Evolutionary conservation across 2,329 filamentous ascomycete species (phyloP).

Genomic region (Chlorencoelia australis): DNA sequence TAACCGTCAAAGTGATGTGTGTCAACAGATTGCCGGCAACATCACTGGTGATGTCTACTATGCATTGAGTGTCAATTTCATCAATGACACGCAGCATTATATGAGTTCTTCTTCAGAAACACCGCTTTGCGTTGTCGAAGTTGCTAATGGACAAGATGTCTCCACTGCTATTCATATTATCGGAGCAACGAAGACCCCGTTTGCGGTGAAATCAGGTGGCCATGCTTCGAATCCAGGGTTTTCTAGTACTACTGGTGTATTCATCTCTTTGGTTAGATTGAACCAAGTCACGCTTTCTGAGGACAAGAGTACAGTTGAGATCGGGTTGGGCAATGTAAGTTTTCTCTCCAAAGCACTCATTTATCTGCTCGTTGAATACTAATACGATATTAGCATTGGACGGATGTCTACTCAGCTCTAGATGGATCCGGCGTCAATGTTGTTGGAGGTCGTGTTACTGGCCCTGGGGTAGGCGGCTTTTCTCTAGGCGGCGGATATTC

Average conservation of each 20-base stretch:
- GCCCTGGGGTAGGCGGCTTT: conserved; percentile 25
- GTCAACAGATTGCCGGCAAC: conserved; percentile 1
- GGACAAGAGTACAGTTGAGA: conserved; percentile 10
- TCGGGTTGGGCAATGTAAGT: conserved; percentile 16
- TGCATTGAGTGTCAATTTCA: conserved; percentile 5
- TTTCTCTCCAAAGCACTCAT: neutral
- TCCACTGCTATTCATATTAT: conserved; percentile 20
- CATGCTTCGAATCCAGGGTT: conserved; percentile 23
- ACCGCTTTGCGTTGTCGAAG: conserved; percentile 23
- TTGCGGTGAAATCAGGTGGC: conserved; percentile 32
- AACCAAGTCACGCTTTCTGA: conserved; percentile 7
- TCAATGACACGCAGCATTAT: conserved; percentile 18
- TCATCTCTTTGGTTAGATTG: conserved; percentile 10
- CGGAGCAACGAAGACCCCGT: conserved; percentile 18
- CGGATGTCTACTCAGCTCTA: conserved; percentile 10
- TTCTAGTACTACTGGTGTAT: conserved; percentile 19
- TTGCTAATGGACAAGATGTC: conserved; percentile 18
- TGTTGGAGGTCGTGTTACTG: conserved; percentile 18
- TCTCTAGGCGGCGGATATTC: conserved; percentile 29
- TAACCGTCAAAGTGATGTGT: conserved; percentile 1
- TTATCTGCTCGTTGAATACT: neutral
- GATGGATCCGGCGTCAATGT: conserved; percentile 11
- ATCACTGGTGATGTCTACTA: conserved; percentile 2
- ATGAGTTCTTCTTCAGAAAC: conserved; percentile 22
- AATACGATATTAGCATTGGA: conserved; percentile 9